These are phyloP conservation scores for Arthrobotrys sinensis DNA, from an alignment of 2,329 filamentous ascomycete genomes.

Conservation along the genomic window DNA sequence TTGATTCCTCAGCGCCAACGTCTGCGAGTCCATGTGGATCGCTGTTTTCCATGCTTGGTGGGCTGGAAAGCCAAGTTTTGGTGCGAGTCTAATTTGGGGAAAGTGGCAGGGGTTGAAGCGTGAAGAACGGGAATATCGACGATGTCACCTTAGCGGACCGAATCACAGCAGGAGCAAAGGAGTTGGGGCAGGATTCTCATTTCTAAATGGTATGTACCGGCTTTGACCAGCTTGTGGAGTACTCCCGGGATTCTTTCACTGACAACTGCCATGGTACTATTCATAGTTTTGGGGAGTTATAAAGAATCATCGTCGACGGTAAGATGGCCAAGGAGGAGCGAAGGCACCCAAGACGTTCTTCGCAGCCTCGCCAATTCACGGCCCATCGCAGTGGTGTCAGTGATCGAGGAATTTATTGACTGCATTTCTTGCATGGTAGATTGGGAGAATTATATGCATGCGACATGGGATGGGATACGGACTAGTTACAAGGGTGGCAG, in stretches of 20 bases:
- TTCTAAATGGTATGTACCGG: background rate
- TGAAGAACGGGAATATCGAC: slow-evolving; percentile 26
- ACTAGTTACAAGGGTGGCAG: slow-evolving; percentile 32
- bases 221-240: background rate
- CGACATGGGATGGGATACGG: slow-evolving; percentile 31
- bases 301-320: slow-evolving; percentile 1
- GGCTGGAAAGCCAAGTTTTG: slow-evolving; percentile 15
- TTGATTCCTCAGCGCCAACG: background rate
- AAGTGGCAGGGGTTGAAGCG: slow-evolving; percentile 18
- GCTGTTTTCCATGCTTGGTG: slow-evolving; percentile 9
- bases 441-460: slow-evolving; percentile 37
- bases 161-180: background rate
- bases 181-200: slow-evolving; percentile 1
- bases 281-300: background rate
- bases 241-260: background rate
- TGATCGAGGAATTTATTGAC: slow-evolving; percentile 45
- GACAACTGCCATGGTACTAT: background rate
- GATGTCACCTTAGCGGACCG: slow-evolving; percentile 14
- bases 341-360: slow-evolving; percentile 15
- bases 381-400: slow-evolving; percentile 17
- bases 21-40: slow-evolving; percentile 1
- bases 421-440: slow-evolving; percentile 39
- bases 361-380: slow-evolving; percentile 13
- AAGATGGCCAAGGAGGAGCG: slow-evolving; percentile 24
- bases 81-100: slow-evolving; percentile 13